Conservation (phyloP, 2,329 filamentous ascomycete genomes). For the Fusarium decemcellulare region DNA sequence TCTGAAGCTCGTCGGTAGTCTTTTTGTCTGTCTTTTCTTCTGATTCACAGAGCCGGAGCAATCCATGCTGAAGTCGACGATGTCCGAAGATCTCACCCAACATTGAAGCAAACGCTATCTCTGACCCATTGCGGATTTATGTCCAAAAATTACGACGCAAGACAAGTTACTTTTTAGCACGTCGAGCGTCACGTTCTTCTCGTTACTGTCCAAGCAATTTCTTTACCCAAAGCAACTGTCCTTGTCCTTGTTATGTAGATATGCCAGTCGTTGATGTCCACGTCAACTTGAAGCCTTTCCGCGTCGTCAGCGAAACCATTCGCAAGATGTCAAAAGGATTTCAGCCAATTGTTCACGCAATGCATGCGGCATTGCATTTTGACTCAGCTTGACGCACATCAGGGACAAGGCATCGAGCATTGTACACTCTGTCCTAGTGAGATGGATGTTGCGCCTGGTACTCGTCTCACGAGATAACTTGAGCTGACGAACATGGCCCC, state of each 20-base stretch:
- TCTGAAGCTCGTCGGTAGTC: slow-evolving; percentile 66
- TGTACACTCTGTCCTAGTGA: neutral
- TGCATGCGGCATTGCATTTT: neutral
- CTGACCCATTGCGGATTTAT: too few species aligned
- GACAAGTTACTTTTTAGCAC: too few species aligned
- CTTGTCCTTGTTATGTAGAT: neutral
- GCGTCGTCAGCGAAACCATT: neutral
- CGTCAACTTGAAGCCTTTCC: slow-evolving; percentile 3
- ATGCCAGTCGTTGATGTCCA: slow-evolving; percentile 3
- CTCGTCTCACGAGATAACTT: neutral
- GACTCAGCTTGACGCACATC: too few species aligned
- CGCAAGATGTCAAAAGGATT: neutral
- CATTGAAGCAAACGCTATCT: too few species aligned
- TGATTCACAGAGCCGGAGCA: neutral
- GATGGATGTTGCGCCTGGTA: neutral
- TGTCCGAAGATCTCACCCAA: neutral
- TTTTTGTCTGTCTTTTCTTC: slow-evolving; percentile 22
- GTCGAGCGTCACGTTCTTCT: neutral
- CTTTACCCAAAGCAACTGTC: too few species aligned
- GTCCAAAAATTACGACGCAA: neutral
- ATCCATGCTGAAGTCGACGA: neutral
- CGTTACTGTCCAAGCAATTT: neutral
- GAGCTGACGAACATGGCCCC: neutral
- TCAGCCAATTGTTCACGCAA: neutral
- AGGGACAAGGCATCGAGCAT: too few species aligned